Evolutionary conservation across 2,329 filamentous ascomycete species (phyloP).

Genomic region (Epichloe elymi): DNA sequence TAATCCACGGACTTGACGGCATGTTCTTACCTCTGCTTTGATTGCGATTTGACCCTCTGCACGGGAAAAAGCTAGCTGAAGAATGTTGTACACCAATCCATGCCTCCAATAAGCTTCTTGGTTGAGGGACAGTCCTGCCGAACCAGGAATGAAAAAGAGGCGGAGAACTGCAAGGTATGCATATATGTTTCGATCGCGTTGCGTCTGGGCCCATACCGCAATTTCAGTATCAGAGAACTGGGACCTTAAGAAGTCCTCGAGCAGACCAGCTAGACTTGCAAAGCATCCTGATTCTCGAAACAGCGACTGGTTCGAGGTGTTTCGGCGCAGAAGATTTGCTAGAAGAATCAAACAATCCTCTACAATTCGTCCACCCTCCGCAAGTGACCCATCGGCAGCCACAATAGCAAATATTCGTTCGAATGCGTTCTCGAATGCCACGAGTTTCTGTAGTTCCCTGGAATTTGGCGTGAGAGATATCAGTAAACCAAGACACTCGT

Average conservation of each 20-base stretch:
- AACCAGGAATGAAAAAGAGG: constrained; percentile 73
- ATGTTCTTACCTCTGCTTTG: constrained; percentile 55
- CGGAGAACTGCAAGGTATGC: constrained; percentile 77
- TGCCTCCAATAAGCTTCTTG: constrained; percentile 77
- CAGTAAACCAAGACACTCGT: constrained; percentile 75
- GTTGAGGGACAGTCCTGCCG: constrained; percentile 67
- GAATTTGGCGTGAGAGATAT: constrained; percentile 81
- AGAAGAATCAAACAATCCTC: constrained; percentile 89
- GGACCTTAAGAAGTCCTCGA: constrained; percentile 45
- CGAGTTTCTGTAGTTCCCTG: constrained; percentile 81
- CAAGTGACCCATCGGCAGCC: constrained; percentile 64
- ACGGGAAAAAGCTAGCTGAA: constrained; percentile 71
- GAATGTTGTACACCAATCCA: constrained; percentile 63
- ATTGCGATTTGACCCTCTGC: constrained; percentile 57
- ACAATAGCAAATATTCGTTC: constrained; percentile 77
- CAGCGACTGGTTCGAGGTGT: constrained; percentile 82
- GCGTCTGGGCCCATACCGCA: constrained; percentile 61
- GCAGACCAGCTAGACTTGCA: constrained; percentile 53
- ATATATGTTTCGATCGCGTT: constrained; percentile 83
- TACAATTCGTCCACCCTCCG: constrained; percentile 71
- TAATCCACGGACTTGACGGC: constrained; percentile 1
- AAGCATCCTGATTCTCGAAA: constrained; percentile 87
- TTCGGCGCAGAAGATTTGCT: constrained; percentile 76
- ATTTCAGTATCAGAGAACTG: constrained; percentile 42
- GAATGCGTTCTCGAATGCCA: constrained; percentile 91